Conservation (phyloP, 1,139 yeast species). For the Hemisphaericaspora xylofermentans region DNA sequence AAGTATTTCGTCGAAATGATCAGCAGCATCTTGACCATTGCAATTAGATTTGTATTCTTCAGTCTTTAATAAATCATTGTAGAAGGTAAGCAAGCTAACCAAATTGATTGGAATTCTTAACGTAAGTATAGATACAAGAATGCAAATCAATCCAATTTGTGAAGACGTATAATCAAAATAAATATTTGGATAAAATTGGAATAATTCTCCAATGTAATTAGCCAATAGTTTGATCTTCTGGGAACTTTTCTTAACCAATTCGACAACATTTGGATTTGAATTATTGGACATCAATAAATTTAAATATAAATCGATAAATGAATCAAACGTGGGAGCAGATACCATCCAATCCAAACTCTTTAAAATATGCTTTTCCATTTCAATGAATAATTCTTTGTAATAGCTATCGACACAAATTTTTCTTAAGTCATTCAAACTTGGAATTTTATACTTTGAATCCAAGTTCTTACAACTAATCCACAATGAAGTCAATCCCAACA, state of each 20-base stretch:
- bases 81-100: slow-evolving; percentile 21
- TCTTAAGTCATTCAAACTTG: slow-evolving; percentile 54
- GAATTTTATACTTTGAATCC: slow-evolving; percentile 67
- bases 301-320: slow-evolving; percentile 56
- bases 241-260: slow-evolving; percentile 24
- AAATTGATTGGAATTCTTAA: slow-evolving; percentile 31
- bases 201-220: slow-evolving; percentile 61
- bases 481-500: slow-evolving; percentile 66
- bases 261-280: slow-evolving; percentile 23
- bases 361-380: slow-evolving; percentile 67
- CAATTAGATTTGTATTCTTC: slow-evolving; percentile 15
- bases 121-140: slow-evolving; percentile 27
- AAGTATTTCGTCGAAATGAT: slow-evolving; percentile 17
- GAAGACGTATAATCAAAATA: slow-evolving; percentile 56
- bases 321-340: slow-evolving; percentile 58
- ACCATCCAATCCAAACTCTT: slow-evolving; percentile 59
- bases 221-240: slow-evolving; percentile 56
- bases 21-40: slow-evolving; percentile 6
- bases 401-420: slow-evolving; percentile 65
- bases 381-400: slow-evolving; percentile 57
- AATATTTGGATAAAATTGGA: slow-evolving; percentile 60
- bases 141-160: slow-evolving; percentile 57
- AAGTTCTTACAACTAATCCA: slow-evolving; percentile 76
- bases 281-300: slow-evolving; percentile 23
- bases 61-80: slow-evolving; percentile 20